phyloP scores from a whole-genome alignment of 805 yeast genomes.

The Metschnikowia dekortorum region DNA sequence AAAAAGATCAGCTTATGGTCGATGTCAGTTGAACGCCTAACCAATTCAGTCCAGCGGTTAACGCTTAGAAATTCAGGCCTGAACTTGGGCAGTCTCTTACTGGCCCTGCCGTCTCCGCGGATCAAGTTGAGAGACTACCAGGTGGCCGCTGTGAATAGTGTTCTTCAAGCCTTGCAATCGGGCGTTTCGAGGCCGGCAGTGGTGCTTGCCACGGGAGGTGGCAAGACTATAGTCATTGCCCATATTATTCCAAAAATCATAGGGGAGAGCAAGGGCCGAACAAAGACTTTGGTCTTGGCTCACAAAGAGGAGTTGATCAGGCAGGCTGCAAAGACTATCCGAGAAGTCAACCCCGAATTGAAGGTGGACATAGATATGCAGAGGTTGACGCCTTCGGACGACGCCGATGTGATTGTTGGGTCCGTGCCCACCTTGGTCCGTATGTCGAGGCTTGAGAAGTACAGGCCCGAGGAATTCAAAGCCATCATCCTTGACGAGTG shows the following conservation, averaged over 20 bases:
- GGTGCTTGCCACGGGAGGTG: constrained; percentile 90
- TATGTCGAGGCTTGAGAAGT: constrained; percentile 43
- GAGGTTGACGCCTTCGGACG: constrained; percentile 33
- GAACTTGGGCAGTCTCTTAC: background rate
- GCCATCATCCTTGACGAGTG: constrained; percentile 86
- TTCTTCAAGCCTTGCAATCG: constrained; percentile 43
- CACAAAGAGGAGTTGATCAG: constrained; percentile 75
- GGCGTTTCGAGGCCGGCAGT: constrained; percentile 66
- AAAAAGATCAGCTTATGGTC: too few species aligned
- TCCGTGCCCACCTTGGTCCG: constrained; percentile 65
- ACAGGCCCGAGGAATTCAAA: constrained; percentile 58
- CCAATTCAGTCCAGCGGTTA: too few species aligned
- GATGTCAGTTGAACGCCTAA: too few species aligned
- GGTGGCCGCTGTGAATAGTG: constrained; percentile 57
- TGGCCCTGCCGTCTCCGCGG: background rate
- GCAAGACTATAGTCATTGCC: constrained; percentile 80
- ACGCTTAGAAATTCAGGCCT: background rate
- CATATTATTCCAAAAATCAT: constrained; percentile 46
- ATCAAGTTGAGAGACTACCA: constrained; percentile 53
- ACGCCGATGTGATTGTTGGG: constrained; percentile 67
- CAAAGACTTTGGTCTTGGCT: constrained; percentile 58
- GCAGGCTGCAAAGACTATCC: constrained; percentile 59
- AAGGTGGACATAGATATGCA: constrained; percentile 72
- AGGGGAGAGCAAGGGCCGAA: constrained; percentile 16
- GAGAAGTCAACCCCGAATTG: constrained; percentile 44